Conservation (phyloP, 116 monocot species). For the Iris pallida region DNA sequence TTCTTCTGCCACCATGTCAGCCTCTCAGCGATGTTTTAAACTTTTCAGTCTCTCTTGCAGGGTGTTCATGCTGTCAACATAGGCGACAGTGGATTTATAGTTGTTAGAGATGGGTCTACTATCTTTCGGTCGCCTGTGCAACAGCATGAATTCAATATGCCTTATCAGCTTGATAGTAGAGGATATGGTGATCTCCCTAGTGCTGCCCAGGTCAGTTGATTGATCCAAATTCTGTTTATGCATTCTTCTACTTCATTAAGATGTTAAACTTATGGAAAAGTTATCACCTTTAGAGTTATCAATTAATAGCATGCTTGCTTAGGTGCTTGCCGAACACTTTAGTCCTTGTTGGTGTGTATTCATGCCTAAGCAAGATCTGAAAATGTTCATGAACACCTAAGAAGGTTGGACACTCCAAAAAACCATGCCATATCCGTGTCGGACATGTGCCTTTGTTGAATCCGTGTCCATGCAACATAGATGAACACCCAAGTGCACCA, state of each 20-base stretch:
- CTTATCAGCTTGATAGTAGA: slow-evolving; percentile 75
- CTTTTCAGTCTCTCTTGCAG: slow-evolving; percentile 17
- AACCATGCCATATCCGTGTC: no score
- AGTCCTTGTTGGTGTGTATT: no score
- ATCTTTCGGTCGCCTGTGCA: slow-evolving; percentile 58
- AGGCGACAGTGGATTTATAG: slow-evolving; percentile 79
- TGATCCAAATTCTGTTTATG: not conserved
- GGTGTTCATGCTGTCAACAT: slow-evolving; percentile 73
- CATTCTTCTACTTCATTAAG: not conserved
- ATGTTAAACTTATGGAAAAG: no score
- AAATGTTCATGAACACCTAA: no score
- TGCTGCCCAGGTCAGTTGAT: slow-evolving; percentile 55
- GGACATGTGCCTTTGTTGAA: no score
- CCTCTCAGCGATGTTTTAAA: not conserved
- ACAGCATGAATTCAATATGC: slow-evolving; percentile 69
- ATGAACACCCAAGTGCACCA: no score
- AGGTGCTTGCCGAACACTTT: no score
- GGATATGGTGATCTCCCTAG: slow-evolving; percentile 70
- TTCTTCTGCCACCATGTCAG: not conserved
- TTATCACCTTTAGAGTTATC: no score
- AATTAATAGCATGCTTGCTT: no score
- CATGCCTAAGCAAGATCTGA: no score
- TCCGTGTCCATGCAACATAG: no score
- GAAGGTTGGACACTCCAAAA: no score
- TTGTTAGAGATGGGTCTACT: slow-evolving; percentile 65